Evolutionary conservation across 73 alveolate genomes (phyloP), one percentile per base, ranked within the genome.

Genomic region (Symbiodinium natans): DNA sequence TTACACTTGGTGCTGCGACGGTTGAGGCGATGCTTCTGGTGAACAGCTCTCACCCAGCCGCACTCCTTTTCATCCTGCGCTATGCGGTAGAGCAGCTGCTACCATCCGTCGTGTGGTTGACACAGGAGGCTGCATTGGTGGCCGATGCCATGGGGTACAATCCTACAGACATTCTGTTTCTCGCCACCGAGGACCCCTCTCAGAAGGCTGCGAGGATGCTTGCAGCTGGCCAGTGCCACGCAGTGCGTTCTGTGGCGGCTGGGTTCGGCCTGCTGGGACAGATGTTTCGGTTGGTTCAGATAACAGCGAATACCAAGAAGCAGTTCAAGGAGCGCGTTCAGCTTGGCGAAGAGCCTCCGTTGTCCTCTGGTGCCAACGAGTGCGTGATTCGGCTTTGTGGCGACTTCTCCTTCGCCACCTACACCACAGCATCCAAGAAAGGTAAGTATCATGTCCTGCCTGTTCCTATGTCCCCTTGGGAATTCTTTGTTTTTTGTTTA

Each of bases 331-430:
- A 89, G 86, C 41, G 75, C 11, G 95, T 89, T 34, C 73, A 80
- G 13, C 10, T n/a, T 27, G 95, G 95, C 19, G 73, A 46, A 17
- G 95, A 68, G 41, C 86, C 75, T n/a, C 95, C 95, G 19, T 27
- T 89, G 29, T 89, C 95, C 38, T 89, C 95, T 41, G 95, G 95
- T 48, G 87, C 95, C 73, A 33, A 89, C 21, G 95, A 89, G 82
- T 86, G 95, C 46, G 95, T 89, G 38, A 89, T 89, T 41, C 95
- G 95, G 52, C 73, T 89, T 23, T 89, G 95, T n/a, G 95, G 95
- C 25, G 86, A 89, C n/a, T 89, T 89, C 73, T 89, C 95, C 46
- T 89, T 39, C 33, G 95, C 86, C 21, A 89, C 95, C 68, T 89
- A 89, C n/a, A 80, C 95, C 21, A 77, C 95, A 5, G 83, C 83